Evolutionary conservation across 257 asterid genomes (phyloP).

Genomic region (Cruciata laevipes): DNA sequence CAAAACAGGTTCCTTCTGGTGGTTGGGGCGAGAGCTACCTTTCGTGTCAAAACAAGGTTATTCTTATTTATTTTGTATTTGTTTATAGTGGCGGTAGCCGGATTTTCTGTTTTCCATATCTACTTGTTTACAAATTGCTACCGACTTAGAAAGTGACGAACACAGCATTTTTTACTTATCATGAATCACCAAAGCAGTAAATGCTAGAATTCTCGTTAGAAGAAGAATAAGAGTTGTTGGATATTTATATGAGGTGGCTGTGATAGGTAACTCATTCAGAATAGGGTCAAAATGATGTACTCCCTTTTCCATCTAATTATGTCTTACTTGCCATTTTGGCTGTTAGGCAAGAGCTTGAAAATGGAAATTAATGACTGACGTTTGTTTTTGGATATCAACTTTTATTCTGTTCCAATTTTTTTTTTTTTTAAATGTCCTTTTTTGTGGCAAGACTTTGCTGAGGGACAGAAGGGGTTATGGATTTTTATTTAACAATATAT

Average conservation of each 20-base stretch:
- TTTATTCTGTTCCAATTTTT: background rate
- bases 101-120: background rate
- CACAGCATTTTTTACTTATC: background rate
- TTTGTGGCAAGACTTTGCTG: too few species aligned
- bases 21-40: constrained; percentile 99
- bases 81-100: background rate
- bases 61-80: background rate
- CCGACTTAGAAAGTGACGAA: background rate
- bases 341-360: too few species aligned
- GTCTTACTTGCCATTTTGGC: too few species aligned
- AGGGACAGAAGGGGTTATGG: too few species aligned
- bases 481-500: background rate
- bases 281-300: background rate
- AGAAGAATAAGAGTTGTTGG: background rate
- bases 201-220: background rate
- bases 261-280: constrained; percentile 2
- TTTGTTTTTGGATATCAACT: too few species aligned
- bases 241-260: background rate
- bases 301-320: too few species aligned
- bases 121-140: background rate
- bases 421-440: too few species aligned
- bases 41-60: constrained; percentile 89
- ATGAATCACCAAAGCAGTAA: background rate
- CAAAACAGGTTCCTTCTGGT: constrained; percentile 84
- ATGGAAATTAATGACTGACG: too few species aligned